Conservation (phyloP, 306 rosid genomes). For the Lablab purpureus region DNA sequence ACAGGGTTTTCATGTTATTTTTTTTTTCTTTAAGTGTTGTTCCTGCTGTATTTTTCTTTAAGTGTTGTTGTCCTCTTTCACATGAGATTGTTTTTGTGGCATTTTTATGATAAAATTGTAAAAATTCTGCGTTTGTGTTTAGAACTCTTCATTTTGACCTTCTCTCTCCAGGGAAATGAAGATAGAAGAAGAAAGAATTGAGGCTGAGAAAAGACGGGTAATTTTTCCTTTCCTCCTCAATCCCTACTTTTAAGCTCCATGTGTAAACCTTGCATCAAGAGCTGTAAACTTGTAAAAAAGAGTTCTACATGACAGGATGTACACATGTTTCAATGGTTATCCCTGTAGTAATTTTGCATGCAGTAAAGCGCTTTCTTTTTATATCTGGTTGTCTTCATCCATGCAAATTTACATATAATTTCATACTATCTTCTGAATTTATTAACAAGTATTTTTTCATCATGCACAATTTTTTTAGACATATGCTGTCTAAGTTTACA, state of each 20-base stretch:
- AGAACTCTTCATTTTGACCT: conserved; percentile 41
- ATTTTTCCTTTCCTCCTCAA: conserved; percentile 22
- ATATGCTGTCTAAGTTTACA: conserved; percentile 24
- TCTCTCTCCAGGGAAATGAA: conserved; percentile 77
- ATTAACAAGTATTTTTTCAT: not conserved
- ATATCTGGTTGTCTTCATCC: conserved; percentile 3
- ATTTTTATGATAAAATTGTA: conserved; percentile 7
- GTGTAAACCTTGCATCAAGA: conserved; percentile 24
- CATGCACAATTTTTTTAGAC: conserved; percentile 1
- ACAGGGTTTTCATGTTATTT: not conserved
- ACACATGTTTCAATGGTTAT: conserved; percentile 22
- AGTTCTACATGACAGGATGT: conserved; percentile 23
- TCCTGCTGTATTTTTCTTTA: conserved; percentile 19
- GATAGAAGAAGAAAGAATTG: conserved; percentile 93
- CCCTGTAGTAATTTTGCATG: not conserved
- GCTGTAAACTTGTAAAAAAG: conserved; percentile 1
- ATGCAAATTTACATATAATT: not conserved
- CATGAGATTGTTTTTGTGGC: conserved; percentile 6
- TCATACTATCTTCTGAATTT: conserved; percentile 9
- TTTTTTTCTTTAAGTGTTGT: not conserved
- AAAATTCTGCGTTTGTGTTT: conserved; percentile 14
- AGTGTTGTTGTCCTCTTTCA: conserved; percentile 3
- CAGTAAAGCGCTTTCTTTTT: not conserved
- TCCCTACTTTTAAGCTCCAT: conserved; percentile 12
- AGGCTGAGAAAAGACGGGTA: conserved; percentile 95